A percentile compares a stretch with the other conserved stretches of the same genome.
Evolutionary conservation across 2,329 filamentous ascomycete species (phyloP).

Genomic region (Hypoxylon sp.): DNA sequence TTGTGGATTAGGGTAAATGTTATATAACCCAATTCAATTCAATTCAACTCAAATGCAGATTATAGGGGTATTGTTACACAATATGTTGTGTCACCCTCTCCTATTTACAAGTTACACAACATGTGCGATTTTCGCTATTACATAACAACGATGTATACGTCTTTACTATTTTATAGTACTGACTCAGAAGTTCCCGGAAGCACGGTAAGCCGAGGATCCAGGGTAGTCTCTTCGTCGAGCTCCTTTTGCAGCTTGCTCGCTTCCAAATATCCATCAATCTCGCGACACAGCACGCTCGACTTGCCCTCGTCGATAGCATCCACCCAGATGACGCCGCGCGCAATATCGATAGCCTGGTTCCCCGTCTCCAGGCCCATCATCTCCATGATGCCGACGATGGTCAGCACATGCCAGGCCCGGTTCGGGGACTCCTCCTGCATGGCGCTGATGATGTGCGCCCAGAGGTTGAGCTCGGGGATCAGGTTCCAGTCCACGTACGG

Average conservation of each 20-base stretch:
- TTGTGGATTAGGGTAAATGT: conserved; percentile 1
- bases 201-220: conserved; percentile 6
- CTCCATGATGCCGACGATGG: conserved; percentile 41
- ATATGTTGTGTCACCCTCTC: too few relatives aligned
- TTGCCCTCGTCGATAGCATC: conserved; percentile 39
- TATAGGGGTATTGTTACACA: too few relatives aligned
- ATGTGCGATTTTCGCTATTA: too few relatives aligned
- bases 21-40: too few relatives aligned
- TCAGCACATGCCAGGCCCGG: conserved; percentile 39
- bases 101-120: too few relatives aligned
- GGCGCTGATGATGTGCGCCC: conserved; percentile 42
- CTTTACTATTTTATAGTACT: too few relatives aligned
- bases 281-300: conserved; percentile 30
- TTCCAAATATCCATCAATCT: conserved; percentile 35
- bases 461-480: conserved; percentile 45
- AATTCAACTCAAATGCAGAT: too few relatives aligned
- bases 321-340: conserved; percentile 42
- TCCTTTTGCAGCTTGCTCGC: conserved; percentile 7
- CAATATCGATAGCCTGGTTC: conserved; percentile 36
- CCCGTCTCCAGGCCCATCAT: conserved; percentile 32
- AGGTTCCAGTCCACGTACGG: conserved; percentile 40
- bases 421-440: conserved; percentile 35
- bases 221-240: background rate
- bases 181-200: background rate
- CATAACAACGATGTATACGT: too few relatives aligned